Percentiles rank a stretch among this genome's conserved stretches.
phyloP scores from a whole-genome alignment of 495 filamentous ascomycete genomes.

The Penicillium taxi region DNA sequence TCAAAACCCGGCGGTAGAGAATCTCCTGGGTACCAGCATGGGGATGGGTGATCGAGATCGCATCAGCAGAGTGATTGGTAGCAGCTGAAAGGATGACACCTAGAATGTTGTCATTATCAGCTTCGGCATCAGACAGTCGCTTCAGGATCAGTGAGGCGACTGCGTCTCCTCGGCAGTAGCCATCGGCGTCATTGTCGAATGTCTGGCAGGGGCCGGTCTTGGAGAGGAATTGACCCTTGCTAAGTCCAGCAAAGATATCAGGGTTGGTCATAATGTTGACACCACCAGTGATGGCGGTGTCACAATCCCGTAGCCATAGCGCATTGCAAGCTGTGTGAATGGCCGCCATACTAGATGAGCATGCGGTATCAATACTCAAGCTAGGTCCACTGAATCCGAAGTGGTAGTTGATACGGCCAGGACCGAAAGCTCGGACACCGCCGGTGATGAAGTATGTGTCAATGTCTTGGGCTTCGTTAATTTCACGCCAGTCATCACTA shows the following conservation, averaged over 20 bases:
- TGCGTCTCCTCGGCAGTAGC: conserved; percentile 56
- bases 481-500: conserved; percentile 69
- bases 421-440: conserved; percentile 60
- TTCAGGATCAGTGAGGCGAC: conserved; percentile 40
- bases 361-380: conserved; percentile 68
- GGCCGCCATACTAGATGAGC: conserved; percentile 51
- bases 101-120: conserved; percentile 40
- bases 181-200: conserved; percentile 60
- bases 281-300: conserved; percentile 67
- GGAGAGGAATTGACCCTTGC: conserved; percentile 59
- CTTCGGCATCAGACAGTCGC: conserved; percentile 37
- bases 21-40: conserved; percentile 41
- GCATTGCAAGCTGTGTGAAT: conserved; percentile 53
- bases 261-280: conserved; percentile 58
- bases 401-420: conserved; percentile 39
- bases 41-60: conserved; percentile 39
- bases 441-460: conserved; percentile 77
- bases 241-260: conserved; percentile 61
- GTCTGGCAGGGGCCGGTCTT: conserved; percentile 52
- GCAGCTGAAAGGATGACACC: conserved; percentile 30
- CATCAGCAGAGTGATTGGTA: conserved; percentile 42
- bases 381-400: conserved; percentile 64
- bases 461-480: conserved; percentile 63
- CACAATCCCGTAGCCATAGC: conserved; percentile 57
- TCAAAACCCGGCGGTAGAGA: conserved; percentile 36